Evolutionary conservation across 2,329 filamentous ascomycete species (phyloP).

Genomic region (Fusarium zealandicum): DNA sequence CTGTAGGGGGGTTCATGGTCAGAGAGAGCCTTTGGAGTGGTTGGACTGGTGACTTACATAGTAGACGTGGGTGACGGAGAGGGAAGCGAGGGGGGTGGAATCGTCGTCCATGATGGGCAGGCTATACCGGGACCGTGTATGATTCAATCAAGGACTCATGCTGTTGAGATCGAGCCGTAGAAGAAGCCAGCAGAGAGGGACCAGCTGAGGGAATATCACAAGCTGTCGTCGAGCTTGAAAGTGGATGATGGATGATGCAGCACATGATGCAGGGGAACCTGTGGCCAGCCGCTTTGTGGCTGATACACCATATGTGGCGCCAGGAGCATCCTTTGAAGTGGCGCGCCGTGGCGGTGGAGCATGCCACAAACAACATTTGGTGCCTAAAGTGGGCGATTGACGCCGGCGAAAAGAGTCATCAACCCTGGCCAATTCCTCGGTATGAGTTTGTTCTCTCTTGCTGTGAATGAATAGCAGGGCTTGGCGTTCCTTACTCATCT

Average conservation of each 20-base stretch:
- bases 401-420: constrained; percentile 34
- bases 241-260: constrained; percentile 1
- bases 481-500: background rate
- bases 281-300: constrained; percentile 11
- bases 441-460: background rate
- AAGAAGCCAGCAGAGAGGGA: background rate
- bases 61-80: constrained; percentile 94
- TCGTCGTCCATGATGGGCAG: constrained; percentile 39
- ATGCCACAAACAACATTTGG: constrained; percentile 21
- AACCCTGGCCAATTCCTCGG: constrained; percentile 1
- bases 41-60: constrained; percentile 70
- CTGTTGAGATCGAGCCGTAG: background rate
- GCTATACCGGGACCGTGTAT: background rate
- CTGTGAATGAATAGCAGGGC: background rate
- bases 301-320: background rate
- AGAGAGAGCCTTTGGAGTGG: background rate
- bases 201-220: background rate
- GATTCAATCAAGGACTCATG: constrained; percentile 10
- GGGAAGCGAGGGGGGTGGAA: constrained; percentile 76
- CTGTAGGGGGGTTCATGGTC: constrained; percentile 53
- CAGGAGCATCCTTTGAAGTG: background rate
- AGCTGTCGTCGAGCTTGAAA: background rate
- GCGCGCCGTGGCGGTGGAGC: constrained; percentile 1
- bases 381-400: constrained; percentile 20
- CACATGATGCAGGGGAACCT: constrained; percentile 15